Percentiles rank a stretch among this genome's conserved stretches.
These are phyloP conservation scores for Lenwebbia sp. DNA, from an alignment of 345 rosid genomes.

Conservation along the genomic window DNA sequence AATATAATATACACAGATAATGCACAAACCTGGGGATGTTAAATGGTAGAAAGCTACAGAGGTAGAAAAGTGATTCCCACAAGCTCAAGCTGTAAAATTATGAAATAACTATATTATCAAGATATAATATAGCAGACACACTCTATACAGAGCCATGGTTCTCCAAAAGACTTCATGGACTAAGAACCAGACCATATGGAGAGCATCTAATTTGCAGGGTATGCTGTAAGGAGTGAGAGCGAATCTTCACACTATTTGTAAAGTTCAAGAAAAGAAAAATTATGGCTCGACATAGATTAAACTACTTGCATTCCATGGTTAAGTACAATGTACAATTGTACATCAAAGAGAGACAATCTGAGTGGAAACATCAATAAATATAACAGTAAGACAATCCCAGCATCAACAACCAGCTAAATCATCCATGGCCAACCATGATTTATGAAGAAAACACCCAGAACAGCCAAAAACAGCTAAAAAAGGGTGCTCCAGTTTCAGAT, in stretches of 20 bases:
- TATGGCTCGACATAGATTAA: not conserved
- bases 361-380: not conserved
- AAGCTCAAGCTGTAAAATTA: not conserved
- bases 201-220: not conserved
- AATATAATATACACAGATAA: not conserved
- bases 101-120: not conserved
- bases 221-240: not conserved
- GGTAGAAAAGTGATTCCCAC: not conserved
- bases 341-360: not conserved
- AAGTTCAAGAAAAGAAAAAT: not conserved
- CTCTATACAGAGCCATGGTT: too few species aligned
- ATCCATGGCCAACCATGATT: not conserved
- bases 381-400: not conserved
- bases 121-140: too few species aligned
- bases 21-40: not conserved
- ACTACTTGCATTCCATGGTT: not conserved
- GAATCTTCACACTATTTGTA: not conserved
- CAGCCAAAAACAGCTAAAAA: not conserved
- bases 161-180: not conserved
- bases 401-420: not conserved
- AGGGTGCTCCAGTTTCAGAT: not conserved
- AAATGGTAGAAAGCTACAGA: not conserved
- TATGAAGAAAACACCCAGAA: not conserved
- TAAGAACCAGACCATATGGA: not conserved
- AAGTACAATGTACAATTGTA: not conserved